Percentiles rank a stretch among this genome's conserved stretches.
Evolutionary conservation across 2,329 filamentous ascomycete species (phyloP).

Genomic region (Phaeophleospora eucalypticola): DNA sequence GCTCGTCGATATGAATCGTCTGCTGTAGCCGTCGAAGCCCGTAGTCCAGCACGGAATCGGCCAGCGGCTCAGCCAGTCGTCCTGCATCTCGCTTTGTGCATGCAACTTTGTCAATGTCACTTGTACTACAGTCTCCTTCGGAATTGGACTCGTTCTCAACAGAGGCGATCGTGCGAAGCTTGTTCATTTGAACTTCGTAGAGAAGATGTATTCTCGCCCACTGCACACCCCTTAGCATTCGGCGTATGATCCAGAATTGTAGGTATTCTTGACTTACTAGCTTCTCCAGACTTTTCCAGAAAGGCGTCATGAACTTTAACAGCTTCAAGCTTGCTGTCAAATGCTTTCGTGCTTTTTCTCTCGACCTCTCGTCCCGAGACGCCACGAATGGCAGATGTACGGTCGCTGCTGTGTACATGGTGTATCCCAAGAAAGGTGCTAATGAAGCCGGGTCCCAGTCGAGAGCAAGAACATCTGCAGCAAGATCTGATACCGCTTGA

Average conservation of each 20-base stretch:
- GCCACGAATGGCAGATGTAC: constrained; percentile 2
- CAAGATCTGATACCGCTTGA: background rate
- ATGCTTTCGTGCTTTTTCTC: constrained; percentile 1
- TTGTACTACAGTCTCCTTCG: background rate
- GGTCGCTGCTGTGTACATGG: constrained; percentile 1
- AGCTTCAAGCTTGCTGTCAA: constrained; percentile 3
- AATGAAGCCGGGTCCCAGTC: constrained; percentile 2
- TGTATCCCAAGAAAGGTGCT: constrained; percentile 5
- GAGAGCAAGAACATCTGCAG: constrained; percentile 1
- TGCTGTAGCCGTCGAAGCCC: background rate
- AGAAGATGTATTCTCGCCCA: constrained; percentile 1
- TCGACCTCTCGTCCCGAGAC: background rate
- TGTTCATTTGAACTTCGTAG: background rate
- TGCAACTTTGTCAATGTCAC: background rate
- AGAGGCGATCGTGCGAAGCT: background rate
- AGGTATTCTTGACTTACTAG: constrained; percentile 1
- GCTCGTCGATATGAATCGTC: too few relatives aligned
- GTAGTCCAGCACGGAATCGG: constrained; percentile 2
- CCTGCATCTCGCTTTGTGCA: background rate
- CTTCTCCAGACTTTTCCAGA: constrained; percentile 1
- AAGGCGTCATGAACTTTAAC: constrained; percentile 2
- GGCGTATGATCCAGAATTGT: background rate
- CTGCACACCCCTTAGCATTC: background rate
- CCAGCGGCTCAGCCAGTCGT: background rate
- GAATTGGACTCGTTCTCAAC: background rate